Percentiles rank a stretch among this genome's conserved stretches.
phyloP scores from a whole-genome alignment of 148 eudicot species.

The Vaccinium darrowii region DNA sequence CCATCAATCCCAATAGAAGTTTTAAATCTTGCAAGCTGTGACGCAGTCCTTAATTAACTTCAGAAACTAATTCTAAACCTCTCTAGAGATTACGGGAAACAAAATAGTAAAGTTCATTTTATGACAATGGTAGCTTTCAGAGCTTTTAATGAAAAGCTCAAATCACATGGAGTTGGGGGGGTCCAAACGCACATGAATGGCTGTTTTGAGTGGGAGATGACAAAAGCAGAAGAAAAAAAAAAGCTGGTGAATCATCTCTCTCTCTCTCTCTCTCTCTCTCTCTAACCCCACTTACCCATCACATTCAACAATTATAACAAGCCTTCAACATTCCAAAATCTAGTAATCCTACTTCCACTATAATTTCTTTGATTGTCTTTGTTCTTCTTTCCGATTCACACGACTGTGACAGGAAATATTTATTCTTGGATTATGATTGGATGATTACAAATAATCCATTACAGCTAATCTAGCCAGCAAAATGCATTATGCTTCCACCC shows the following conservation, averaged over 20 bases:
- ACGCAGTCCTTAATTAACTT: not conserved
- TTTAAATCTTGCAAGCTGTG: not conserved
- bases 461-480: not conserved
- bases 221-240: too few relatives aligned
- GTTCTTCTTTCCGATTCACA: not conserved
- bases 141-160: not conserved
- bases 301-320: not conserved
- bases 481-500: not conserved
- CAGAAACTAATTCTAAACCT: not conserved
- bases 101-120: not conserved
- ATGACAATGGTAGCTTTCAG: not conserved
- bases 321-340: not conserved
- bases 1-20: not conserved
- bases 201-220: not conserved
- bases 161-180: not conserved
- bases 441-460: not conserved
- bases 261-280: not conserved
- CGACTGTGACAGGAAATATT: not conserved
- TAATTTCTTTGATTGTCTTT: not conserved
- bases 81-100: not conserved
- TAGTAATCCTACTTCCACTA: not conserved
- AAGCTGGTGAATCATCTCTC: not conserved
- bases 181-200: not conserved
- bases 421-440: not conserved
- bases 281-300: not conserved